Evolutionary conservation across 2,329 filamentous ascomycete species (phyloP), one percentile per base, ranked within the genome.

Genomic region (Didymella pomorum): DNA sequence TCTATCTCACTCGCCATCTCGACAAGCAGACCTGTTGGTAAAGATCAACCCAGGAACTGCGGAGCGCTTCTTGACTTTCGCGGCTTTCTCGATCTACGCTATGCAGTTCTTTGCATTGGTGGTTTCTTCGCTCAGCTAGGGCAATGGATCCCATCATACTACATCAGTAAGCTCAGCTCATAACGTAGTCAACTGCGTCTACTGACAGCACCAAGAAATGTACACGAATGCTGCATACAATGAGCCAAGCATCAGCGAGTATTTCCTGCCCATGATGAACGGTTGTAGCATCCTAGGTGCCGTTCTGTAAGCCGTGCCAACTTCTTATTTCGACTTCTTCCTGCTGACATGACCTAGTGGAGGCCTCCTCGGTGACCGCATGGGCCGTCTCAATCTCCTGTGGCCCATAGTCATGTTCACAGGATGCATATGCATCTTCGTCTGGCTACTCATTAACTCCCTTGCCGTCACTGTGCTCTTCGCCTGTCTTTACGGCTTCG

Each of bases 401-500:
- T 78, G 83, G 21, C 65, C 82, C 10, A 80, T 87, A 66, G 81
- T 80, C 31, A 50, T 74, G 10, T 33, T 73, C 8, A 64, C 66
- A 25, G 76, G 75, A 28, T 78, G 85, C 33, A 65, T 85, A 1
- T 79, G 81, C 12, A 75, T 87, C 0, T 83, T 80, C 1, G 76
- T 90, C 5, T 88, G 86, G 86, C 76, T 87, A 4, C 81, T 71
- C 2, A 64, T 67, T 6, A 44, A 58, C 3, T 79, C 79, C 35
- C 83, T 87, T 10, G 82, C 83, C 0, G 82, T 84, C 1, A 84
- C 88, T 57, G 82, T 91, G 48, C 80, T 86, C 33, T 92, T 90
- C 72, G 82, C 84, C 12, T 80, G 83, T n/a, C 75, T 91, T 7
- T 92, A 89, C 64, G 90, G 89, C 18, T 90, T 92, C 71, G 83